Conservation (phyloP, 2,329 filamentous ascomycete genomes). For the Hypoxylon sp. region DNA sequence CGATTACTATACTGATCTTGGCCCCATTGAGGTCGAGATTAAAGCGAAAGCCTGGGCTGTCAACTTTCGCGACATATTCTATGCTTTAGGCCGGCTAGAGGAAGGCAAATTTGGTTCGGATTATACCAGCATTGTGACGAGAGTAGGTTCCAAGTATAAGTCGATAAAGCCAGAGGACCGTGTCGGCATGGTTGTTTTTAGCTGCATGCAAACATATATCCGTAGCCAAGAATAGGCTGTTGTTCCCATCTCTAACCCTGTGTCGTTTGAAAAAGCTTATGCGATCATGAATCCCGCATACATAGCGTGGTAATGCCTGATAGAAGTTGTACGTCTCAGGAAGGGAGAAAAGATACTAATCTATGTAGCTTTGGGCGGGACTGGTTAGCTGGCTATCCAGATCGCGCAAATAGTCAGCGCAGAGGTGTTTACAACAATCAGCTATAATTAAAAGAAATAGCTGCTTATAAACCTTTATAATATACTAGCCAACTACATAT, state of each 20-base stretch:
- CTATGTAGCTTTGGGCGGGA: conserved; percentile 12
- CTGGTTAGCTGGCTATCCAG: conserved; percentile 14
- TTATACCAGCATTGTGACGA: no score
- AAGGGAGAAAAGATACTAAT: conserved; percentile 23
- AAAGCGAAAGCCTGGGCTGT: not conserved
- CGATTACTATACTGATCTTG: no score
- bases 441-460: conserved; percentile 7
- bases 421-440: conserved; percentile 13
- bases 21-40: not conserved
- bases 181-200: not conserved
- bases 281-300: not conserved
- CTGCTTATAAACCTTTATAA: conserved; percentile 5
- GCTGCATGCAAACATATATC: conserved; percentile 9
- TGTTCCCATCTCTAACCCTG: not conserved
- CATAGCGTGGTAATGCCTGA: conserved; percentile 13
- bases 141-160: no score
- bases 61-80: not conserved
- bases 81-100: not conserved
- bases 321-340: not conserved
- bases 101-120: no score
- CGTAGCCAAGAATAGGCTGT: not conserved
- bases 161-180: conserved; percentile 1
- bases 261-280: conserved; percentile 9
- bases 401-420: conserved; percentile 11
- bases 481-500: conserved; percentile 29